These are phyloP conservation scores for Heritiera littoralis DNA, from an alignment of 345 rosid species.

Conservation along the genomic window DNA sequence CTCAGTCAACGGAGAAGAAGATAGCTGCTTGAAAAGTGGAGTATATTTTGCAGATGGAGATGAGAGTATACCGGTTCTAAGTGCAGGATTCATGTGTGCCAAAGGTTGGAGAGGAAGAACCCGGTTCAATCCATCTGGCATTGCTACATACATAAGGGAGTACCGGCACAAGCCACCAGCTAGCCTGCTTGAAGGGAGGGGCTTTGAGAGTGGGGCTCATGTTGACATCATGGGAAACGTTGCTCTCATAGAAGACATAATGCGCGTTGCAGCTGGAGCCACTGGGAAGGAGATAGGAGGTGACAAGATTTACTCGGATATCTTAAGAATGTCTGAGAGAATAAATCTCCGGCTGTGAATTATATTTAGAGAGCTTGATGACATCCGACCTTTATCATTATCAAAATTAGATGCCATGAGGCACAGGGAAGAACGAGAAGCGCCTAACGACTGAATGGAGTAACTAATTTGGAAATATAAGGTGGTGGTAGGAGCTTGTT, in stretches of 20 bases:
- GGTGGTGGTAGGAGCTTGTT: neutral
- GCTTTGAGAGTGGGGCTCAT: conserved; percentile 58
- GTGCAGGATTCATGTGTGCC: conserved; percentile 77
- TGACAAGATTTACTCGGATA: conserved; percentile 54
- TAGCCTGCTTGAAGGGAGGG: conserved; percentile 59
- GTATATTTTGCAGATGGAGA: conserved; percentile 57
- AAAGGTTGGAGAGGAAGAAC: conserved; percentile 76
- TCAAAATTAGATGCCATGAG: neutral
- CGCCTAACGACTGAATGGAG: conserved; percentile 10
- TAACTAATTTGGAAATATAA: neutral
- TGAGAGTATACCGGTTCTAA: conserved; percentile 59
- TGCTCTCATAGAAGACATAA: conserved; percentile 62
- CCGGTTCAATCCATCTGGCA: conserved; percentile 69
- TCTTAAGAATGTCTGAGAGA: conserved; percentile 50
- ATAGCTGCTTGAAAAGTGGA: conserved; percentile 54
- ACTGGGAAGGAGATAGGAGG: conserved; percentile 61
- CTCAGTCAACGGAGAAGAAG: conserved; percentile 43
- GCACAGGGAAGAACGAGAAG: neutral
- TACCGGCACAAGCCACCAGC: conserved; percentile 54
- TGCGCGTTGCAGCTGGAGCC: conserved; percentile 65
- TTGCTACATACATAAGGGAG: conserved; percentile 47
- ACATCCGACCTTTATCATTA: neutral
- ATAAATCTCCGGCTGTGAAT: conserved; percentile 47
- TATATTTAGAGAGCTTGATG: neutral
- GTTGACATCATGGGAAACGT: conserved; percentile 73